A percentile compares a stretch with the other conserved stretches of the same genome.
Evolutionary conservation across 1,284 basidiomycete genomes (phyloP).

Genomic region (Malassezia sympodialis): DNA sequence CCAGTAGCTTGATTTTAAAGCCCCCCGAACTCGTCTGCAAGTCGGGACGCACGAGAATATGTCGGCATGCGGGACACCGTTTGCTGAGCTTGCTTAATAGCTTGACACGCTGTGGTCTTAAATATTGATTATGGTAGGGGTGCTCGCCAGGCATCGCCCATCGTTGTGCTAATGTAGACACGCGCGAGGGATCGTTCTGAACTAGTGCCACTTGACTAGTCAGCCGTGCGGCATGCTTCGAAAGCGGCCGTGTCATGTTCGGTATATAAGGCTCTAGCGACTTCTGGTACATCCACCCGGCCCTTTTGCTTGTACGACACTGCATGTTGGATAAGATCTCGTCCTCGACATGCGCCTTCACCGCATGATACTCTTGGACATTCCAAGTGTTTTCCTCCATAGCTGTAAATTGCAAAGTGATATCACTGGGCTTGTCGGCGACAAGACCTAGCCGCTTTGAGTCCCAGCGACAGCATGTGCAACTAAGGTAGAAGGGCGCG

Average conservation of each 20-base stretch:
- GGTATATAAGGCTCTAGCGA: constrained; percentile 51
- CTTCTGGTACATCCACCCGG: constrained; percentile 52
- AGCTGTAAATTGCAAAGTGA: constrained; percentile 51
- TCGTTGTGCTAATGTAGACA: constrained; percentile 65
- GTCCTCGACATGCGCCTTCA: constrained; percentile 32
- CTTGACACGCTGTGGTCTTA: constrained; percentile 57
- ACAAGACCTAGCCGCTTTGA: constrained; percentile 77
- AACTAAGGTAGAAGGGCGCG: constrained; percentile 80
- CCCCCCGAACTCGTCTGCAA: constrained; percentile 83
- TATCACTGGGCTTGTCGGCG: constrained; percentile 89
- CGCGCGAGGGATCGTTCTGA: constrained; percentile 24
- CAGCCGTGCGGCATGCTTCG: constrained; percentile 4
- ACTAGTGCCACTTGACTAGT: constrained; percentile 13
- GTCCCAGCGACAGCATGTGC: constrained; percentile 88
- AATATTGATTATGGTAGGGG: constrained; percentile 42
- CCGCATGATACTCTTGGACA: constrained; percentile 22
- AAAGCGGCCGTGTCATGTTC: background rate
- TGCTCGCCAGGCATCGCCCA: constrained; percentile 58
- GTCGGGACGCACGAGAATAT: constrained; percentile 95
- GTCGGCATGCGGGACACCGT: constrained; percentile 82
- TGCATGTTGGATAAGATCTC: constrained; percentile 12
- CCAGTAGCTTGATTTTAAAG: constrained; percentile 94
- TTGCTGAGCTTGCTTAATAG: constrained; percentile 86
- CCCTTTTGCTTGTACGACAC: background rate
- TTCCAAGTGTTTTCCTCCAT: constrained; percentile 10